These are phyloP conservation scores for Vanrija humicola DNA, from an alignment of 1,284 basidiomycete species.

Conservation along the genomic window DNA sequence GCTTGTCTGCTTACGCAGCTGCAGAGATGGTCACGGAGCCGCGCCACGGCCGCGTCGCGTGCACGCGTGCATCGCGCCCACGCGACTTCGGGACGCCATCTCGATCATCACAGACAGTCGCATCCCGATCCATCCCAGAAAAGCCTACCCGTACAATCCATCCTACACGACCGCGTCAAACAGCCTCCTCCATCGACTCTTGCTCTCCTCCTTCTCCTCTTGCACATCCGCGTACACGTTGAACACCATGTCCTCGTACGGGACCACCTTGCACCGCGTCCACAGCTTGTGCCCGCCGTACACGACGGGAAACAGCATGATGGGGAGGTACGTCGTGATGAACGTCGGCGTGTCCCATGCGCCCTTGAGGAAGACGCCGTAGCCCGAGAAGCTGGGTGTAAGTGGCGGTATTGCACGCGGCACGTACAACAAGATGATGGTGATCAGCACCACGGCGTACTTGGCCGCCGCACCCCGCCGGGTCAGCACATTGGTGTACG, in stretches of 20 bases:
- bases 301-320: slow-evolving; percentile 3
- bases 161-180: too few relatives aligned
- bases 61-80: too few relatives aligned
- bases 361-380: slow-evolving; percentile 5
- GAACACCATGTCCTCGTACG: slow-evolving; percentile 13
- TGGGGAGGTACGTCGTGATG: slow-evolving; percentile 8
- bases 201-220: too few relatives aligned
- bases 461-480: not conserved
- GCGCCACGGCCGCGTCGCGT: too few relatives aligned
- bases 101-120: too few relatives aligned
- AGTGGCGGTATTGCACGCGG: not conserved
- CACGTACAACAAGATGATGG: slow-evolving; percentile 3
- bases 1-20: too few relatives aligned
- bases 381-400: slow-evolving; percentile 2
- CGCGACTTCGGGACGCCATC: too few relatives aligned
- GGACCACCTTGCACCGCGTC: slow-evolving; percentile 1
- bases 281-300: slow-evolving; percentile 9
- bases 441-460: not conserved
- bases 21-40: too few relatives aligned
- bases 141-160: too few relatives aligned
- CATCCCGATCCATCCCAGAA: too few relatives aligned
- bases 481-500: not conserved
- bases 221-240: not conserved
- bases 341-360: not conserved
- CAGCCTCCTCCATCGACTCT: too few relatives aligned